Percentiles rank a stretch among this genome's conserved stretches.
phyloP scores from a whole-genome alignment of 331 rosid genomes.

The Pyrus hybrid region DNA sequence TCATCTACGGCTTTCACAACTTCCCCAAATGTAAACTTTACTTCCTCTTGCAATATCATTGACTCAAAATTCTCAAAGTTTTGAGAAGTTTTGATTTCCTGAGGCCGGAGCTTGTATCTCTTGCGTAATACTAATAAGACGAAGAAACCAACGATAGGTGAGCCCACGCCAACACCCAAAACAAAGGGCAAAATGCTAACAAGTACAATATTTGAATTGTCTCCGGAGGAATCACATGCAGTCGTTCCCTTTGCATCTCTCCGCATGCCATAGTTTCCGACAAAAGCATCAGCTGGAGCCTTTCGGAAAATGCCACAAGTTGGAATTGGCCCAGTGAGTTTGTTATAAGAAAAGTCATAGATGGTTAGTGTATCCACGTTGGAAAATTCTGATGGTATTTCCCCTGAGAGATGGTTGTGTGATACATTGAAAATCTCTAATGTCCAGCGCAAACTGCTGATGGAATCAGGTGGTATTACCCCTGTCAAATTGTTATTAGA shows the following conservation, averaged over 20 bases:
- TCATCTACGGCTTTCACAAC: conserved; percentile 40
- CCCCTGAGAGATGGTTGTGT: conserved; percentile 23
- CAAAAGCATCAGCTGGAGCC: conserved; percentile 2
- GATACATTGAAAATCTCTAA: too few relatives aligned
- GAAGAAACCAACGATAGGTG: not conserved
- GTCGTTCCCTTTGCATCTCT: not conserved
- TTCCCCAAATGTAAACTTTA: conserved; percentile 34
- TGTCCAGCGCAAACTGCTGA: too few relatives aligned
- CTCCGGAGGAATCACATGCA: too few relatives aligned
- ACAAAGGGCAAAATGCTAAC: too few relatives aligned
- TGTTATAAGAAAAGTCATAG: conserved; percentile 1
- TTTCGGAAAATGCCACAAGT: conserved; percentile 14
- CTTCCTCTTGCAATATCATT: conserved; percentile 8
- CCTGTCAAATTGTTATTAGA: too few relatives aligned
- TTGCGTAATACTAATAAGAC: not conserved
- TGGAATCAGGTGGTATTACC: too few relatives aligned
- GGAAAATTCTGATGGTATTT: conserved; percentile 1
- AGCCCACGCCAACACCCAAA: not conserved
- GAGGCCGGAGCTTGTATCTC: not conserved
- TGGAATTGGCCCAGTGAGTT: conserved; percentile 34
- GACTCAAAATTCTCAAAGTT: not conserved
- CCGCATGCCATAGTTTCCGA: conserved; percentile 42
- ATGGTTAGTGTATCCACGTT: conserved; percentile 8
- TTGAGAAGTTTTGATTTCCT: not conserved
- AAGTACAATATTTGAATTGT: too few relatives aligned